Conservation (phyloP, 2,329 filamentous ascomycete species). For the Aphanocladium album region DNA sequence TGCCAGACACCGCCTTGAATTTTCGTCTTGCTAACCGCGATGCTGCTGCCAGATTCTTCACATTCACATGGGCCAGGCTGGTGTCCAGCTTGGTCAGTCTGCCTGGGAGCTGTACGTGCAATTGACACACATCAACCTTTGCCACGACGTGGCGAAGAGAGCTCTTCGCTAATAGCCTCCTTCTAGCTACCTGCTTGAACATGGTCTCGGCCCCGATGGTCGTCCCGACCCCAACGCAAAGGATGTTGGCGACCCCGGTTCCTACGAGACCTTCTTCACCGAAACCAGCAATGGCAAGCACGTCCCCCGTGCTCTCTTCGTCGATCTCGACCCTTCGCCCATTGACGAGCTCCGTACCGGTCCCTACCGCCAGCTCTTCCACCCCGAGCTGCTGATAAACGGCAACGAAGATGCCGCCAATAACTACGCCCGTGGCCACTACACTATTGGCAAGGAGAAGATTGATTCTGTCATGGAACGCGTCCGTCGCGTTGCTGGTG, state of each 20-base stretch:
- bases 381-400: conserved; percentile 66
- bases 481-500: conserved; percentile 64
- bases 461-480: conserved; percentile 65
- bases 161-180: background rate
- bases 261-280: conserved; percentile 69
- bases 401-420: conserved; percentile 74
- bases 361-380: conserved; percentile 63
- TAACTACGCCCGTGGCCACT: conserved; percentile 73
- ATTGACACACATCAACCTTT: conserved; percentile 10
- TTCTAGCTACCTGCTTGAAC: conserved; percentile 64
- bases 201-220: conserved; percentile 62
- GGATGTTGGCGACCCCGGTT: conserved; percentile 57
- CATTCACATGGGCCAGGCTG: conserved; percentile 63
- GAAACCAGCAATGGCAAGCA: conserved; percentile 68
- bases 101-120: conserved; percentile 68
- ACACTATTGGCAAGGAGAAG: conserved; percentile 74
- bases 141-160: conserved; percentile 7
- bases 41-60: conserved; percentile 49
- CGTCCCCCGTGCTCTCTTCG: conserved; percentile 66
- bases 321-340: conserved; percentile 67
- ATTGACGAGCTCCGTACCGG: conserved; percentile 71
- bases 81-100: conserved; percentile 69
- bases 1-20: conserved; percentile 6
- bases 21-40: conserved; percentile 15
- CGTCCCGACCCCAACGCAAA: conserved; percentile 56